Percentiles rank a stretch among this genome's conserved stretches.
These are phyloP conservation scores for Triglochin maritima DNA, from an alignment of 106 monocot species.

Conservation along the genomic window DNA sequence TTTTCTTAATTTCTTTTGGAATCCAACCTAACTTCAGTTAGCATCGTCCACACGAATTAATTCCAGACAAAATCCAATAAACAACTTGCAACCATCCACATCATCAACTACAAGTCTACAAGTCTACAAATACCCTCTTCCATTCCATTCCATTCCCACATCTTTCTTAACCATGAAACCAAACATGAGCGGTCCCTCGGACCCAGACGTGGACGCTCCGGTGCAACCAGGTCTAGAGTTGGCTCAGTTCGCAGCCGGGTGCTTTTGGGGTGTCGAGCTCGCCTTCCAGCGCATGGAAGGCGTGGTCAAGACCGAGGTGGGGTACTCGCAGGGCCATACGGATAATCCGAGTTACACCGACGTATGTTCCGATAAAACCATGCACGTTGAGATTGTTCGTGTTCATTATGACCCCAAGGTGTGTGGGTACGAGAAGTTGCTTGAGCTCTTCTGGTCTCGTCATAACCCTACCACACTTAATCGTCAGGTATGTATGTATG, in stretches of 20 bases:
- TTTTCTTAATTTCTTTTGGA: too few relatives aligned
- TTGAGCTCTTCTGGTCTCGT: slow-evolving; percentile 55
- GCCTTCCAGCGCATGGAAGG: slow-evolving; percentile 57
- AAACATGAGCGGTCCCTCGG: too few relatives aligned
- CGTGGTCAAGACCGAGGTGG: slow-evolving; percentile 75
- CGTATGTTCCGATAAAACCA: slow-evolving; percentile 49
- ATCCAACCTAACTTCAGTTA: too few relatives aligned
- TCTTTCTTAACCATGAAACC: too few relatives aligned
- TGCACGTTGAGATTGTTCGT: slow-evolving; percentile 71
- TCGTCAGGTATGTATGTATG: slow-evolving; percentile 47
- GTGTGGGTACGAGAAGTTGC: slow-evolving; percentile 45
- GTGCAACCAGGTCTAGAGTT: slow-evolving; percentile 22
- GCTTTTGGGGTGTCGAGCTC: slow-evolving; percentile 85
- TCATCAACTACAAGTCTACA: too few relatives aligned
- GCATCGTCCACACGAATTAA: too few relatives aligned
- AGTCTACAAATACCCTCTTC: too few relatives aligned
- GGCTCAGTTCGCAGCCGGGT: slow-evolving; percentile 65
- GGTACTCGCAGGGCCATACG: slow-evolving; percentile 67
- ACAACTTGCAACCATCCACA: too few relatives aligned
- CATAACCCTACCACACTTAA: slow-evolving; percentile 76
- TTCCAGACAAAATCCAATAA: too few relatives aligned
- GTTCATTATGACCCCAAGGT: slow-evolving; percentile 51
- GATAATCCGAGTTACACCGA: slow-evolving; percentile 43
- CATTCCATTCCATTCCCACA: too few relatives aligned
- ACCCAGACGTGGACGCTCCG: slow-evolving; percentile 25